A percentile compares a stretch with the other conserved stretches of the same genome.
These are phyloP conservation scores for Pleurotus tuoliensis DNA, from an alignment of 768 basidiomycete species.

Conservation along the genomic window DNA sequence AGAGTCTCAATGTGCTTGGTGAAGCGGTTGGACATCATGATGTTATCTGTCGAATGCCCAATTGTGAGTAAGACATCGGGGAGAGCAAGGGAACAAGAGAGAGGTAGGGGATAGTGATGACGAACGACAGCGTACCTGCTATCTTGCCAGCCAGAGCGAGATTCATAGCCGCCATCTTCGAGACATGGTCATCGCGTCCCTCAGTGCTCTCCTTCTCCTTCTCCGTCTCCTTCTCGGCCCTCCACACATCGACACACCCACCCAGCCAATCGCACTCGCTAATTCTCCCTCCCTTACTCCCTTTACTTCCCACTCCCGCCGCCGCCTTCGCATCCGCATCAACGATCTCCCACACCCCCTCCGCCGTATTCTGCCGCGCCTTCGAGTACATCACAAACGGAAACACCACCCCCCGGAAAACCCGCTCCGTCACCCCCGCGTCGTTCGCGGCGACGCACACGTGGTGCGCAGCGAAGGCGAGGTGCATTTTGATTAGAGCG, in stretches of 20 bases:
- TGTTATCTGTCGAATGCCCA: constrained; percentile 46
- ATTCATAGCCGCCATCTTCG: constrained; percentile 52
- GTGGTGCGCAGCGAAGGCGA: constrained; percentile 49
- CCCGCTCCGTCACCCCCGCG: constrained; percentile 21
- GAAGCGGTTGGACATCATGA: constrained; percentile 47
- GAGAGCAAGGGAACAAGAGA: too few species aligned
- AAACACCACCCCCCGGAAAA: constrained; percentile 58
- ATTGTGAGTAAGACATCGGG: constrained; percentile 12
- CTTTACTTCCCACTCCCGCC: constrained; percentile 8
- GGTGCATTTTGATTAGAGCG: constrained; percentile 48
- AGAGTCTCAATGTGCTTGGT: constrained; percentile 42
- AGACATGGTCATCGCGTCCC: constrained; percentile 21
- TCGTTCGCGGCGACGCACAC: constrained; percentile 30
- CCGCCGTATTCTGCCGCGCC: constrained; percentile 59
- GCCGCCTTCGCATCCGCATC: constrained; percentile 21
- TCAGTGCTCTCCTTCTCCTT: constrained; percentile 28
- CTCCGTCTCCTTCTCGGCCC: constrained; percentile 26
- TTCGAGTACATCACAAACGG: constrained; percentile 76
- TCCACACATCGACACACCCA: constrained; percentile 50
- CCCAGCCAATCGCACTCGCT: constrained; percentile 41
- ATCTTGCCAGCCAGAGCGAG: constrained; percentile 53
- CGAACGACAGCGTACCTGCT: constrained; percentile 43
- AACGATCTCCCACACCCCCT: constrained; percentile 71
- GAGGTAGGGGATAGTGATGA: too few species aligned
- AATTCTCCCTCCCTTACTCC: constrained; percentile 7